These are phyloP conservation scores for Ascoidea tarda DNA, from an alignment of 805 yeast genomes.

Conservation along the genomic window DNA sequence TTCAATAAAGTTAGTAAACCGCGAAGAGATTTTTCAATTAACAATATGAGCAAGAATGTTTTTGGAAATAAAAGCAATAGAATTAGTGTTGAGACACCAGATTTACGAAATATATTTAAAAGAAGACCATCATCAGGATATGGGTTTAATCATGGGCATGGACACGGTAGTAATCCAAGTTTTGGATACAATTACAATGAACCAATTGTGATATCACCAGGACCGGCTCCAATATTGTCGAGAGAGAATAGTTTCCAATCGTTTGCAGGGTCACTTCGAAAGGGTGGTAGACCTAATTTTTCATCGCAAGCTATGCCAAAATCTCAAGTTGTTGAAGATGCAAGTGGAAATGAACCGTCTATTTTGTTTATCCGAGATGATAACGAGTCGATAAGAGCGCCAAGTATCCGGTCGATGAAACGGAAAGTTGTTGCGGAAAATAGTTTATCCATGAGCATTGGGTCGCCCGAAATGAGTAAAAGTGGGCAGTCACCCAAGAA, in stretches of 20 bases:
- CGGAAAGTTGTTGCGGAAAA: background rate
- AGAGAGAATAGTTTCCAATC: conserved; percentile 10
- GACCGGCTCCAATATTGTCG: conserved; percentile 5
- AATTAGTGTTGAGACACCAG: background rate
- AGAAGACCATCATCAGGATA: conserved; percentile 6
- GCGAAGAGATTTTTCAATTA: background rate
- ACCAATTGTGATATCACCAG: background rate
- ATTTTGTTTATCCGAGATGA: conserved; percentile 41
- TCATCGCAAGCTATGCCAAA: conserved; percentile 62
- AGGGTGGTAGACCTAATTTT: conserved; percentile 40
- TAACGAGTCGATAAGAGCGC: conserved; percentile 1
- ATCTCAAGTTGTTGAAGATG: conserved; percentile 53
- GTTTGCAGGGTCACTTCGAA: conserved; percentile 7
- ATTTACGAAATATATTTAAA: background rate
- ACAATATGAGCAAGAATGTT: too few relatives aligned
- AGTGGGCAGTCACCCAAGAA: background rate
- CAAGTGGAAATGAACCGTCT: conserved; percentile 53
- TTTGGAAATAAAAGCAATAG: too few relatives aligned
- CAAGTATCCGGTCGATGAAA: background rate
- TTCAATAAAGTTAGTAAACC: too few relatives aligned
- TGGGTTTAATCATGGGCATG: background rate
- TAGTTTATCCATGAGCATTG: background rate
- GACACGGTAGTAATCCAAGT: background rate
- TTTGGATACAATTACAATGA: conserved; percentile 4
- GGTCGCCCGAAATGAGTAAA: background rate